Evolutionary conservation across 2,329 filamentous ascomycete species (phyloP), one percentile per base, ranked within the genome.

Genomic region (Leptosphaerulina australis): DNA sequence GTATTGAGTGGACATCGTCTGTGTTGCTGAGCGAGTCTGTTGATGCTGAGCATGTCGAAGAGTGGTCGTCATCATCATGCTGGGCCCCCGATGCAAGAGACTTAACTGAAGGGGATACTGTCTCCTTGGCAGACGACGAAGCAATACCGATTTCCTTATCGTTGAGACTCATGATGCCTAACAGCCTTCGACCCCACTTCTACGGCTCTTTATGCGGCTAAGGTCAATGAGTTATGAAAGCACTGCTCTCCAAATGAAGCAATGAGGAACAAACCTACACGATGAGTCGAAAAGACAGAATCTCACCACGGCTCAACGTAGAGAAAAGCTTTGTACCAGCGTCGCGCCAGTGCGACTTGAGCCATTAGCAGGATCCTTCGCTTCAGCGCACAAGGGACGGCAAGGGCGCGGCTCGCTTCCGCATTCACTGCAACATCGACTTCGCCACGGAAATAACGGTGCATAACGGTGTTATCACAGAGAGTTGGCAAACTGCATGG

Each of bases 1-100:
- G 66, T 29, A 71, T 68, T 5, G 66, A 65, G 7, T 59, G 57
- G 1, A 58, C 46, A 9, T 68, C 63, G 35, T 62, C 56, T n/a
- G 34, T 49, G 20, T 61, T 64, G 24, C 54, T 51, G 44, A 55
- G 48, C 4, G 59, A 55, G 18, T 64, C 51, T 4, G 63, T 68
- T 28, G 68, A 69, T 8, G 36, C 44, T 10, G 67, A 66, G 0
- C 59, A 67, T 22, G 62, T 41, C 10, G 67, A 67, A 7, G 56
- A 53, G 8, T 41, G 56, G 17, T 68, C 59, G 29, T 66, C 57
- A 15, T 66, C 57, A 15, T 62, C 58, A 26, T 55, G 22, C 17
- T 33, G 40, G 11, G 35, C 28, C 9, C 33, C 41, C 12, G 39
- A 2, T 18, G 18, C n/a, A 21, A 33, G 25, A 18, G 44, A 45